These are phyloP conservation scores for Taphrina confusa DNA, from an alignment of 1,139 yeast genomes.

Conservation along the genomic window DNA sequence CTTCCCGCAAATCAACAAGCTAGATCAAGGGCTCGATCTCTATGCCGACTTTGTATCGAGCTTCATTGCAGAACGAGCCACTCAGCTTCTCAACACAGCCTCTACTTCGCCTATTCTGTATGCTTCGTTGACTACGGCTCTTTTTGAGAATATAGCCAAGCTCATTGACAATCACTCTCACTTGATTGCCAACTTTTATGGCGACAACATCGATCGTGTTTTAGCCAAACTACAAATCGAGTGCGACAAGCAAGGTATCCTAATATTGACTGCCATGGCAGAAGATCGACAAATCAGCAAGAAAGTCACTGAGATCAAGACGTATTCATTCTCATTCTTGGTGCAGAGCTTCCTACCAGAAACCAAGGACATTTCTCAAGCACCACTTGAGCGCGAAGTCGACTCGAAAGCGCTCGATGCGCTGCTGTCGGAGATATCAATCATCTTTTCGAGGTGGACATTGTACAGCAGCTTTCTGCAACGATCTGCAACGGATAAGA, in stretches of 20 bases:
- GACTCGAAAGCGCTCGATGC: conserved; percentile 60
- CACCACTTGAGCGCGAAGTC: conserved; percentile 45
- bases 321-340: conserved; percentile 56
- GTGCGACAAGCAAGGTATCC: conserved; percentile 85
- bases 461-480: conserved; percentile 73
- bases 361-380: conserved; percentile 41
- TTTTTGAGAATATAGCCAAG: conserved; percentile 81
- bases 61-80: conserved; percentile 70
- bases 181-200: conserved; percentile 69
- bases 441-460: conserved; percentile 83
- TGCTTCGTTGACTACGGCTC: conserved; percentile 53
- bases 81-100: conserved; percentile 33
- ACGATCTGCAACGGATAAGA: conserved; percentile 52
- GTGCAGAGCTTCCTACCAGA: conserved; percentile 39
- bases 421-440: conserved; percentile 65
- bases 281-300: conserved; percentile 66
- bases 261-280: conserved; percentile 82
- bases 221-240: conserved; percentile 77
- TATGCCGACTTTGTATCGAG: conserved; percentile 85
- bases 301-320: conserved; percentile 46
- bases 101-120: conserved; percentile 29
- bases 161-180: conserved; percentile 85
- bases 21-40: conserved; percentile 69
- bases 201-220: conserved; percentile 64
- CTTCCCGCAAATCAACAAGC: conserved; percentile 81